Evolutionary conservation across 768 basidiomycete species (phyloP), one percentile per base, ranked within the genome.

Genomic region (Suillus tomentosus): DNA sequence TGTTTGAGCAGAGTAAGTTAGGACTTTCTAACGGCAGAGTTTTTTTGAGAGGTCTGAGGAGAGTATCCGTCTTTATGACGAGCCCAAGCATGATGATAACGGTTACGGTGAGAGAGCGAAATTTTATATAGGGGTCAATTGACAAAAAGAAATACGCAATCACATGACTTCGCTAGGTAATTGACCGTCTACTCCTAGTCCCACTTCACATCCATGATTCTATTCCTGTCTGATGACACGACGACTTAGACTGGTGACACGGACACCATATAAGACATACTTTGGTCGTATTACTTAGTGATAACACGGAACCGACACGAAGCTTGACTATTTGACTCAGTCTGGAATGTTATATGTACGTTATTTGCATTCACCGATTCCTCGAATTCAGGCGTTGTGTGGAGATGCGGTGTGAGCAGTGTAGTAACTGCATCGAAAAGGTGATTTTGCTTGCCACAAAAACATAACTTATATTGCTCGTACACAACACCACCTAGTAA

Each of bases 41-140:
- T 27, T 27, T 17, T 31, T 27, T 58, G 1, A 58, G 31, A 13
- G 53, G 57, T 31, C 57, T 58, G 17, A 27, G 24, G 15, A 57
- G 10, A 27, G 24, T 19, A 42, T 58, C 57, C 0, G 24, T 27
- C n/a, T 57, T 57, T 10, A 27, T 22, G 9, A 17, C 14, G 10
- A 42, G 39, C 39, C 57, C 57, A 10, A 58, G 57, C 24, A 42
- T 58, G 37, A 40, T 57, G 57, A 24, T 56, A 31, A 31, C 5
- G 56, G 57, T 27, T 17, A 27, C 10, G 14, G 39, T 27, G 2
- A 57, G 24, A 24, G 17, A 24, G 17, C 27, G 17, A 58, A 42
- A 42, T 19, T 24, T 15, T 19, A 14, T 3, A 58, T 58, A 58
- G 57, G 57, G 57, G 57, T 58, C 57, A 58, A 57, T 57, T 57